Percentiles rank a stretch among this genome's conserved stretches.
phyloP scores from a whole-genome alignment of 306 rosid species.

The Malus asiatica region DNA sequence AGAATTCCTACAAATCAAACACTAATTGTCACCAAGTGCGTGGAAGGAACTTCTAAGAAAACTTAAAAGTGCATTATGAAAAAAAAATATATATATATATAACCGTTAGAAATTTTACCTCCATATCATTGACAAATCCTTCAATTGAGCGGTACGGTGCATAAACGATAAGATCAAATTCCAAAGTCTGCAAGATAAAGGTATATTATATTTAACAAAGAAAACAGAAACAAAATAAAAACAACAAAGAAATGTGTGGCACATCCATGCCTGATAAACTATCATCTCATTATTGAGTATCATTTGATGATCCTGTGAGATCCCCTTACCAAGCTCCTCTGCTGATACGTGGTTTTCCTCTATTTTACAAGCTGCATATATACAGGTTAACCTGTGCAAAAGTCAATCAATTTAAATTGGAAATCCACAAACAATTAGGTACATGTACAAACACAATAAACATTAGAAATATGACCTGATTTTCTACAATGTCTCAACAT shows the following conservation, averaged over 20 bases:
- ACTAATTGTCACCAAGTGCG: conserved; percentile 7
- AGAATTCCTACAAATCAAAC: conserved; percentile 51
- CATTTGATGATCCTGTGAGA: conserved; percentile 97
- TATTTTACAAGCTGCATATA: conserved; percentile 95
- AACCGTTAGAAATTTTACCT: conserved; percentile 32
- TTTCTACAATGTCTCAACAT: not conserved
- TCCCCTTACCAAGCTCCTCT: conserved; percentile 99
- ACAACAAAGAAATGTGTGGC: conserved; percentile 28
- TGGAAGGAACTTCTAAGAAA: not conserved
- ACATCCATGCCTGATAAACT: conserved; percentile 94
- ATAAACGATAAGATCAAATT: conserved; percentile 90
- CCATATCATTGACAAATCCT: conserved; percentile 71
- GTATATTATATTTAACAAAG: not conserved
- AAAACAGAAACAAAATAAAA: conserved; percentile 3
- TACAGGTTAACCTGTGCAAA: conserved; percentile 83
- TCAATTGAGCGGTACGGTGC: conserved; percentile 81
- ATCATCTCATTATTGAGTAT: conserved; percentile 99
- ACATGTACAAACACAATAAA: not conserved
- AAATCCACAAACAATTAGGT: not conserved
- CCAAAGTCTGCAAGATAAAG: conserved; percentile 65
- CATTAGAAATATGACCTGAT: not conserved
- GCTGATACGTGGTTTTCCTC: conserved; percentile 98
- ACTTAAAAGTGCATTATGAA: conserved; percentile 6
- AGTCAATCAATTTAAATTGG: not conserved
- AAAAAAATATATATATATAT: not conserved